A percentile compares a stretch with the other conserved stretches of the same genome.
phyloP scores from a whole-genome alignment of 164 flowering plant genomes.

The Hamamelis virginiana region DNA sequence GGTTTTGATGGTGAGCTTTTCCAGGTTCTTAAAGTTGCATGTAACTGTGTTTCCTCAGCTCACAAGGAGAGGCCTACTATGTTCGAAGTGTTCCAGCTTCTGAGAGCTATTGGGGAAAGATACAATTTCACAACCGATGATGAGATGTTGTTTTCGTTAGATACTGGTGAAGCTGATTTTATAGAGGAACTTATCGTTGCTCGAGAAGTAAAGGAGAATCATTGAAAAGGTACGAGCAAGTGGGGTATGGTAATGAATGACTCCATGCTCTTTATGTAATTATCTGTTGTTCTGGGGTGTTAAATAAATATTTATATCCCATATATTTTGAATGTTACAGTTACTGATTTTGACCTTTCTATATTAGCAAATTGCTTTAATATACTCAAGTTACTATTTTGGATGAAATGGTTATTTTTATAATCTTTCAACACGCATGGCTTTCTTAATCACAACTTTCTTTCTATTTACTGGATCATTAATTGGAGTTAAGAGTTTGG shows the following conservation, averaged over 20 bases:
- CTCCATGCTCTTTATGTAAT: conserved; percentile 9
- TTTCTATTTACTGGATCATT: no score
- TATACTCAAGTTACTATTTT: background rate
- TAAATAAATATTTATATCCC: conserved; percentile 4
- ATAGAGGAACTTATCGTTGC: conserved; percentile 59
- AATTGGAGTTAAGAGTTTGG: no score
- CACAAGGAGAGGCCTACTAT: conserved; percentile 71
- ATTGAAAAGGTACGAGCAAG: conserved; percentile 5
- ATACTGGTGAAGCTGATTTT: conserved; percentile 28
- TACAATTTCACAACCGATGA: conserved; percentile 56
- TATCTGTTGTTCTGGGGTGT: conserved; percentile 10
- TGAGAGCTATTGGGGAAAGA: conserved; percentile 59
- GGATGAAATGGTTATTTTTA: background rate
- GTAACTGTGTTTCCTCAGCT: conserved; percentile 43
- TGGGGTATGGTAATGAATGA: background rate
- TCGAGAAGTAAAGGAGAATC: conserved; percentile 22
- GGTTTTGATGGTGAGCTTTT: conserved; percentile 52
- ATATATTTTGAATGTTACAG: background rate
- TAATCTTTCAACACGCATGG: background rate
- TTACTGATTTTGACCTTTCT: background rate
- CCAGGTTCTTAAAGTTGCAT: conserved; percentile 60
- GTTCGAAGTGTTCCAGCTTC: conserved; percentile 69
- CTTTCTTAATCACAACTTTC: no score
- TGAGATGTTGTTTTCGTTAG: conserved; percentile 40
- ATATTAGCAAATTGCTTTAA: background rate